These are phyloP conservation scores for Hypoxylon trugodes DNA, from an alignment of 495 filamentous ascomycete genomes.

Conservation along the genomic window DNA sequence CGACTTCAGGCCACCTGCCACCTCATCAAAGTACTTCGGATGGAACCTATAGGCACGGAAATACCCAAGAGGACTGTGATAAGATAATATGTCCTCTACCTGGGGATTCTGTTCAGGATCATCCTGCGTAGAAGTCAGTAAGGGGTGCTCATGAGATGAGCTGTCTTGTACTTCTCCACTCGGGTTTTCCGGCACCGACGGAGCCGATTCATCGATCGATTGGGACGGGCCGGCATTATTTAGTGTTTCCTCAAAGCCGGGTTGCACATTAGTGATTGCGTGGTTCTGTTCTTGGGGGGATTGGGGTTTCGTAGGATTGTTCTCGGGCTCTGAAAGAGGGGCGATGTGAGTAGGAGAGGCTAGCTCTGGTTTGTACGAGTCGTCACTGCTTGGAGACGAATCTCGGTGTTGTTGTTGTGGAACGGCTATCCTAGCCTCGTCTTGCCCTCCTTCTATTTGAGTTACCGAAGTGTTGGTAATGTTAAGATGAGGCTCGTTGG, in stretches of 20 bases:
- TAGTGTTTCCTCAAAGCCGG: slow-evolving; percentile 8
- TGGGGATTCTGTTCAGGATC: slow-evolving; percentile 19
- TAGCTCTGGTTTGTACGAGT: slow-evolving; percentile 16
- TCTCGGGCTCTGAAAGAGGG: background rate
- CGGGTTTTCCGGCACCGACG: slow-evolving; percentile 10
- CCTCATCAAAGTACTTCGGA: slow-evolving; percentile 71
- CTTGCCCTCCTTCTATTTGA: background rate
- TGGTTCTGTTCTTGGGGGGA: slow-evolving; percentile 3
- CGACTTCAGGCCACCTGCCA: slow-evolving; percentile 82
- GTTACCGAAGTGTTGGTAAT: background rate
- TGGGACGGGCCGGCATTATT: slow-evolving; percentile 21
- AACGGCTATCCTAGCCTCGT: slow-evolving; percentile 1
- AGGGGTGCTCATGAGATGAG: slow-evolving; percentile 42
- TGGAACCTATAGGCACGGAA: slow-evolving; percentile 93
- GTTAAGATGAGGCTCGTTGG: background rate
- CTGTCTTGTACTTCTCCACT: slow-evolving; percentile 44
- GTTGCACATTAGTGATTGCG: slow-evolving; percentile 7
- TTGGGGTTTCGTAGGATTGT: background rate
- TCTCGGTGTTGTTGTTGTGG: slow-evolving; percentile 13
- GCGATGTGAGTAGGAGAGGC: slow-evolving; percentile 1
- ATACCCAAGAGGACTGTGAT: slow-evolving; percentile 79
- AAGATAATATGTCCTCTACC: slow-evolving; percentile 64
- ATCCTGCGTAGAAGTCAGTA: slow-evolving; percentile 44
- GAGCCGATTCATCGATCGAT: slow-evolving; percentile 1
- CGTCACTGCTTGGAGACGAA: slow-evolving; percentile 21